These are phyloP conservation scores for Taxillus chinensis DNA, from an alignment of 164 flowering plant species.

Conservation along the genomic window DNA sequence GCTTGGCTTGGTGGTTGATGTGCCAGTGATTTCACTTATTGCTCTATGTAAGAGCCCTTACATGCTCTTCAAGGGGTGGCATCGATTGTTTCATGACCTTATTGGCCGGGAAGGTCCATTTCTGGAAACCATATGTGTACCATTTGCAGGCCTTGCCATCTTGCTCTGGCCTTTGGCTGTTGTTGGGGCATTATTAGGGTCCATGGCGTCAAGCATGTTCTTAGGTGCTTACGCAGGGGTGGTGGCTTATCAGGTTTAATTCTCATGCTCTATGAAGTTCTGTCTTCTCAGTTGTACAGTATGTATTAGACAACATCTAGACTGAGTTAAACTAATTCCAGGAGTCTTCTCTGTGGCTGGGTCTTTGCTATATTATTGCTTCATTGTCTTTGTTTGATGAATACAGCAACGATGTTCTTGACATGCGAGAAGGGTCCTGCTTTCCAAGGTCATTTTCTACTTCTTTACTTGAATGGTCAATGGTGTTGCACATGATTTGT, in stretches of 20 bases:
- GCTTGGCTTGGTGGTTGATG: constrained; percentile 51
- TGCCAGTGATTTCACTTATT: constrained; percentile 46
- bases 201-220: constrained; percentile 55
- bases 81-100: constrained; percentile 75
- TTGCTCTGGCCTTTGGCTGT: constrained; percentile 88
- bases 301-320: too few relatives aligned
- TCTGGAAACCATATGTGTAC: constrained; percentile 90
- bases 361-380: constrained; percentile 61
- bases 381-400: constrained; percentile 73
- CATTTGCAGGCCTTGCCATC: constrained; percentile 89
- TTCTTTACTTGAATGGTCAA: not conserved
- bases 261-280: not conserved
- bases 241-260: constrained; percentile 64
- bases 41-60: constrained; percentile 67
- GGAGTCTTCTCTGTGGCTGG: constrained; percentile 70
- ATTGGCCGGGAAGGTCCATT: constrained; percentile 96
- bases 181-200: constrained; percentile 55
- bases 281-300: not conserved
- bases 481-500: not conserved
- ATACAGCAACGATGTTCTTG: constrained; percentile 80
- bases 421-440: constrained; percentile 78
- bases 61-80: constrained; percentile 97
- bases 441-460: constrained; percentile 55
- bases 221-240: constrained; percentile 81
- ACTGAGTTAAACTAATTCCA: constrained; percentile 15